Evolutionary conservation across 1,284 basidiomycete genomes (phyloP).

Genomic region (Trichosporon ovoides): DNA sequence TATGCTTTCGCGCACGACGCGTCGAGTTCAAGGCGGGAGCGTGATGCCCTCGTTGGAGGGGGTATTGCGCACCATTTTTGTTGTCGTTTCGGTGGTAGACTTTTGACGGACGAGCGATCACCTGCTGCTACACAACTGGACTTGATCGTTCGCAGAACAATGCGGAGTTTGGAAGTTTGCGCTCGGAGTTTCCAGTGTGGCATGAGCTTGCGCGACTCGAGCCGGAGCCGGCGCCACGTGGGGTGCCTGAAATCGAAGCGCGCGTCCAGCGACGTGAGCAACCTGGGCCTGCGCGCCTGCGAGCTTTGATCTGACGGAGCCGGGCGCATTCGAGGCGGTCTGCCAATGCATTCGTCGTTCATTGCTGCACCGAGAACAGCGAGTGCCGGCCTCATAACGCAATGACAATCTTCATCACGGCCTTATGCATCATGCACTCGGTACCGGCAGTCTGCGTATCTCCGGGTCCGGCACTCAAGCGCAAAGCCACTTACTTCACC

Average conservation of each 20-base stretch:
- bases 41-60: conserved; percentile 19
- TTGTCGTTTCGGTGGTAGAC: conserved; percentile 9
- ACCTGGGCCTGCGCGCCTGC: too few species aligned
- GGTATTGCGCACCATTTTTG: conserved; percentile 23
- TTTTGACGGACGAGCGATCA: conserved; percentile 19
- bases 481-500: too few species aligned
- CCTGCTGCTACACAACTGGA: not conserved
- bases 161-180: not conserved
- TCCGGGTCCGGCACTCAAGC: too few species aligned
- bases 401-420: too few species aligned
- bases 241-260: not conserved
- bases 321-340: too few species aligned
- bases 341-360: too few species aligned
- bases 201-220: not conserved
- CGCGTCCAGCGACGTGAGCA: too few species aligned
- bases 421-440: not conserved
- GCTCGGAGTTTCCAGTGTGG: not conserved
- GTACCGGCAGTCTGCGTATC: not conserved
- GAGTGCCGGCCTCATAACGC: too few species aligned
- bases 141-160: not conserved
- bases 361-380: too few species aligned
- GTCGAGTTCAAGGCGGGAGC: conserved; percentile 12
- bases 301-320: too few species aligned
- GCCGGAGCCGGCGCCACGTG: not conserved
- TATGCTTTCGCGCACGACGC: conserved; percentile 5